phyloP scores from a whole-genome alignment of 1,284 basidiomycete species.

The Leucoagaricus sp. region DNA sequence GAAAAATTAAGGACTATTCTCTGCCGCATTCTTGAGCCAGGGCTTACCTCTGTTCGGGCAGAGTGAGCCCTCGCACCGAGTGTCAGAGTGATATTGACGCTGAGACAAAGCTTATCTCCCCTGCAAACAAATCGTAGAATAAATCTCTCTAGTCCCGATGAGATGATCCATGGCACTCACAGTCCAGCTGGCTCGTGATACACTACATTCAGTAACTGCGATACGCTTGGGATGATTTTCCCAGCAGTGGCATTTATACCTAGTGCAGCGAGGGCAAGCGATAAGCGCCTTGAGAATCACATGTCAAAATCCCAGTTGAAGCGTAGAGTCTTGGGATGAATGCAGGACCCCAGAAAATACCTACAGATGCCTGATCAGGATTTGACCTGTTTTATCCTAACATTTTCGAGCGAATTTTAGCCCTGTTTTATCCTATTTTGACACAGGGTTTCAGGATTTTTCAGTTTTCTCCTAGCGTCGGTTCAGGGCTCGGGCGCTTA shows the following conservation, averaged over 20 bases:
- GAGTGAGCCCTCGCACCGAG: constrained; percentile 40
- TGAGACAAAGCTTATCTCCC: constrained; percentile 44
- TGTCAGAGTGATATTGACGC: constrained; percentile 43
- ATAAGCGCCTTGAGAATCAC: constrained; percentile 38
- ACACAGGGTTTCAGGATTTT: too few species aligned
- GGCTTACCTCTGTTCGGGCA: constrained; percentile 44
- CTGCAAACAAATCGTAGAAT: constrained; percentile 26
- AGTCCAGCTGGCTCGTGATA: constrained; percentile 52
- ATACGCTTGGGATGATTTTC: constrained; percentile 31
- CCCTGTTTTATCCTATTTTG: too few species aligned
- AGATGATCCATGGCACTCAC: constrained; percentile 31
- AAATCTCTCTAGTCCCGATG: not conserved
- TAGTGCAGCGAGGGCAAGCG: constrained; percentile 37
- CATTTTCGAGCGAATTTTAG: too few species aligned
- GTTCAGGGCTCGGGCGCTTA: too few species aligned
- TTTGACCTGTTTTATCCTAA: too few species aligned
- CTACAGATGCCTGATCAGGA: too few species aligned
- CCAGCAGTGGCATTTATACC: constrained; percentile 25
- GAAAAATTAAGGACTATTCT: not conserved
- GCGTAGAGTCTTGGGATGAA: too few species aligned
- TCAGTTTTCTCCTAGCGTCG: too few species aligned
- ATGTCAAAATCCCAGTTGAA: not conserved
- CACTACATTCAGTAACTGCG: constrained; percentile 44
- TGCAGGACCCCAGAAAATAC: too few species aligned
- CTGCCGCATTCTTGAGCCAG: not conserved